phyloP scores from a whole-genome alignment of 805 yeast genomes.

The Candida glaebosa region DNA sequence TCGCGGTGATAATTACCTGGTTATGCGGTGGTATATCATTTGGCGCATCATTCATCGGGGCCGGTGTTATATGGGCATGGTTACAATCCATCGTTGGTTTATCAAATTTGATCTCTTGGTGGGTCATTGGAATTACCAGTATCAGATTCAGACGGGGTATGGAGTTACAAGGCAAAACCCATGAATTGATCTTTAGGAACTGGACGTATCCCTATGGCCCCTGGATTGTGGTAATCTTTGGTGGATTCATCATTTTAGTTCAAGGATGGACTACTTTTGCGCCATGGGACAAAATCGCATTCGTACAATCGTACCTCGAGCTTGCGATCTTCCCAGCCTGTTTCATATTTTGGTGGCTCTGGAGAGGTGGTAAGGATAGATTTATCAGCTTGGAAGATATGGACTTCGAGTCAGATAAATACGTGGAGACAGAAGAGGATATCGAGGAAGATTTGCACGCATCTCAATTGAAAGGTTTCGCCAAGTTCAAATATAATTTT shows the following conservation, averaged over 20 bases:
- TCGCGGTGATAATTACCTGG: constrained; percentile 50
- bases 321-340: constrained; percentile 45
- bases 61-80: constrained; percentile 54
- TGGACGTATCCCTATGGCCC: constrained; percentile 55
- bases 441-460: constrained; percentile 32
- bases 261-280: constrained; percentile 53
- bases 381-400: constrained; percentile 44
- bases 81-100: constrained; percentile 51
- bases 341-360: constrained; percentile 40
- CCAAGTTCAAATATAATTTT: constrained; percentile 33
- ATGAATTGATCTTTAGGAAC: constrained; percentile 40
- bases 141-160: constrained; percentile 48
- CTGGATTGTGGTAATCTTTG: constrained; percentile 41
- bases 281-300: constrained; percentile 40
- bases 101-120: constrained; percentile 51
- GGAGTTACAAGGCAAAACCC: constrained; percentile 38
- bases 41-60: constrained; percentile 54
- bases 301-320: constrained; percentile 46
- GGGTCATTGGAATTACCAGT: constrained; percentile 46
- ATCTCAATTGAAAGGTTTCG: constrained; percentile 42
- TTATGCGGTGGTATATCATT: constrained; percentile 55
- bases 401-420: constrained; percentile 53
- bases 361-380: constrained; percentile 35
- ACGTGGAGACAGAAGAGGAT: constrained; percentile 49
- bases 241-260: constrained; percentile 43